Evolutionary conservation across 768 basidiomycete species (phyloP), one percentile per base, ranked within the genome.

Genomic region (Dioszegia aurantiaca): DNA sequence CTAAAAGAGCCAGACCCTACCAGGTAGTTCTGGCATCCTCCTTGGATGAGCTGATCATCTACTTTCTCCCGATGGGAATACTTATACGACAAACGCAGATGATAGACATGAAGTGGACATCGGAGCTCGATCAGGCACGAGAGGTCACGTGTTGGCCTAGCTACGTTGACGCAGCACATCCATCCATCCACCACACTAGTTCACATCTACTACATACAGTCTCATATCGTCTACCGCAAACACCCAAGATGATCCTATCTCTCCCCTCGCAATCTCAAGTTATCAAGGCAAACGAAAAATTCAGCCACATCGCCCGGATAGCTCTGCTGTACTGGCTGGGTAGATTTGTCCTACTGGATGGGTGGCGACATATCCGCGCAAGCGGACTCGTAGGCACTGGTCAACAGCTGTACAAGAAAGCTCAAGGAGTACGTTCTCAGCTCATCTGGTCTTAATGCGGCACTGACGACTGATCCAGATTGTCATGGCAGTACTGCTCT

Each of bases 11-110:
- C 6, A 6, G 28, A 6, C 39, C 71, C 40, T 62, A 82, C 83
- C 83, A 67, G 83, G 83, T 27, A 84, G 74, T 71, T 84, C 83
- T 43, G 83, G 83, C 83, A 84, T 83, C 11, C 4, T 54, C 14
- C 33, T 14, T 14, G 33, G 6, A 6, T 6, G 14, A 6, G 8
- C 33, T 33, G 6, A 33, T 33, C 33, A 33, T 6, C 14, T 6
- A 6, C 33, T 6, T 33, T 6, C 33, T 14, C 14, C n/a, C n/a
- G n/a, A n/a, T n/a, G n/a, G n/a, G n/a, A n/a, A n/a, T n/a, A n/a
- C n/a, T n/a, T n/a, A n/a, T n/a, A n/a, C n/a, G n/a, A n/a, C n/a
- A n/a, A n/a, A n/a, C n/a, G n/a, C n/a, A n/a, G n/a, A n/a, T n/a
- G n/a, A n/a, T n/a, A n/a, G n/a, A n/a, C n/a, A n/a, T n/a, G n/a